These are phyloP conservation scores for Blumeriella jaapii DNA, from an alignment of 2,329 filamentous ascomycete genomes.

Conservation along the genomic window DNA sequence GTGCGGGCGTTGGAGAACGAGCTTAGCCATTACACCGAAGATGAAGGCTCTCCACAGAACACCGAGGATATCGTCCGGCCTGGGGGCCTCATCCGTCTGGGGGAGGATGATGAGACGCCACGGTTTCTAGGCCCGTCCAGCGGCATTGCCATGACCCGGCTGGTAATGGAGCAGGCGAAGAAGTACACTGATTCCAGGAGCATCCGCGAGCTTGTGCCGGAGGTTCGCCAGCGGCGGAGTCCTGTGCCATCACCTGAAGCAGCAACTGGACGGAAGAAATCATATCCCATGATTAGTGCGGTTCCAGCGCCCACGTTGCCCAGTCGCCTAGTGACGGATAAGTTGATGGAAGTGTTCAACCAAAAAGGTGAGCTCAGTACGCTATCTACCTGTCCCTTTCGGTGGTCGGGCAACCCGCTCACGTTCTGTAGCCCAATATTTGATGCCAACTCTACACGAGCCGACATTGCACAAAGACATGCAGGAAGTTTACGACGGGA, in stretches of 20 bases:
- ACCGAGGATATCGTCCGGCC: constrained; percentile 79
- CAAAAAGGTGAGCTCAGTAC: constrained; percentile 53
- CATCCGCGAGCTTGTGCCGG: constrained; percentile 84
- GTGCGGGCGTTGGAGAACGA: constrained; percentile 74
- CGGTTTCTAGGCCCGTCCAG: constrained; percentile 90
- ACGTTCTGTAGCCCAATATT: constrained; percentile 58
- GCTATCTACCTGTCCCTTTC: not conserved
- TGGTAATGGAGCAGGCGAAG: constrained; percentile 95
- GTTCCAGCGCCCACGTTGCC: constrained; percentile 69
- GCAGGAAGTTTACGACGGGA: constrained; percentile 68
- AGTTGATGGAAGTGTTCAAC: constrained; percentile 74
- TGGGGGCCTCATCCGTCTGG: constrained; percentile 73
- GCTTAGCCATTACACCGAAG: constrained; percentile 66
- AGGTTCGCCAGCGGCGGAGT: constrained; percentile 51
- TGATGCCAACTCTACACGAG: constrained; percentile 82
- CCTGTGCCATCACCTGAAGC: constrained; percentile 51
- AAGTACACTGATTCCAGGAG: constrained; percentile 82
- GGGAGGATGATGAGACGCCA: constrained; percentile 72
- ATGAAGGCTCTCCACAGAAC: constrained; percentile 59
- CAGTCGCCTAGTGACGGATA: constrained; percentile 59
- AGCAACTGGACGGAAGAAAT: constrained; percentile 57
- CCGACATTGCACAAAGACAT: constrained; percentile 64
- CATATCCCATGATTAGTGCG: constrained; percentile 83
- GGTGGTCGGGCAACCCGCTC: constrained; percentile 4
- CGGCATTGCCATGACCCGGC: constrained; percentile 85